Percentiles rank a stretch among this genome's conserved stretches.
Conservation (phyloP, 2,329 filamentous ascomycete genomes). For the Colletotrichum endophyticum region DNA sequence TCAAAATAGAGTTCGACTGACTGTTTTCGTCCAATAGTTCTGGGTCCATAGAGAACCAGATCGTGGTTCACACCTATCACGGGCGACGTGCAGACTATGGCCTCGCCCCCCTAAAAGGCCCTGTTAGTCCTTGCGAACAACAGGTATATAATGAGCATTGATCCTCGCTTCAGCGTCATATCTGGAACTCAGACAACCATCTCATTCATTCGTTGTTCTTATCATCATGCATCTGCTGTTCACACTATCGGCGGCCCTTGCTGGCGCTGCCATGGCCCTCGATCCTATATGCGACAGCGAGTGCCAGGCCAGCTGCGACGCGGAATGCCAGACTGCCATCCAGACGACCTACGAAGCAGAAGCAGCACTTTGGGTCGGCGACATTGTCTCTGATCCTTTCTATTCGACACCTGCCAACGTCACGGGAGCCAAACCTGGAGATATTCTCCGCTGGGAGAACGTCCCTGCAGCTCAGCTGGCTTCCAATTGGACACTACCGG, state of each 20-base stretch:
- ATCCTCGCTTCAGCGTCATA: not conserved
- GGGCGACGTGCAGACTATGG: not conserved
- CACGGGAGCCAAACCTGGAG: not conserved
- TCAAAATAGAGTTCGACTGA: not conserved
- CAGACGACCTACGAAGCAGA: conserved; percentile 2
- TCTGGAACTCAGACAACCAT: not conserved
- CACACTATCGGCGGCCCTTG: not conserved
- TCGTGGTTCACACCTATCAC: not conserved
- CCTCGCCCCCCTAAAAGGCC: not conserved
- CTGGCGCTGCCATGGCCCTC: not conserved
- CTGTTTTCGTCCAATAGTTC: not conserved
- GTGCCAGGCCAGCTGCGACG: not conserved
- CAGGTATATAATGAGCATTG: not conserved
- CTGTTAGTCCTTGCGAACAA: not conserved
- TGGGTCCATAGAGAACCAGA: not conserved
- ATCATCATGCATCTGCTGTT: not conserved
- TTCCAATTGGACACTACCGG: conserved; percentile 20
- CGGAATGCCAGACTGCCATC: not conserved
- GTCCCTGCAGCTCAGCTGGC: not conserved
- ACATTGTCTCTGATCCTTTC: not conserved
- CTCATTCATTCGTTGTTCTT: not conserved
- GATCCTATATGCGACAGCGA: not conserved
- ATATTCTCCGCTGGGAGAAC: conserved; percentile 15
- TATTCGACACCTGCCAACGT: not conserved
- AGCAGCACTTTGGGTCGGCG: not conserved